Base-by-base conservation (phyloP, 2,329 filamentous ascomycete genomes). In the Apiospora rasikravindrae region DNA sequence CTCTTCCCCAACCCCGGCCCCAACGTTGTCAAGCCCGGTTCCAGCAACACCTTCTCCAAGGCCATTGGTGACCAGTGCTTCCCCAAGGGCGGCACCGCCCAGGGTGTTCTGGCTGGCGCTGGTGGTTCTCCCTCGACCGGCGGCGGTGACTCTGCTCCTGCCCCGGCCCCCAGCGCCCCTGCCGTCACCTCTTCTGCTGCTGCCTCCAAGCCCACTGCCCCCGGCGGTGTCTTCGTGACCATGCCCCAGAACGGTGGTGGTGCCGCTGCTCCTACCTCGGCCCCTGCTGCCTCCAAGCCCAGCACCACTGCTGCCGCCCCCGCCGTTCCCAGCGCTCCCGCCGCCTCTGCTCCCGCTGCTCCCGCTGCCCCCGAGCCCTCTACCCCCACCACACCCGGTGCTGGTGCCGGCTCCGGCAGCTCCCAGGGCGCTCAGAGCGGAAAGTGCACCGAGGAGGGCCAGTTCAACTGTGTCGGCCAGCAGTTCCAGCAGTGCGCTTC, bases 1-100 rank as follows among this genome's bases (percentile, higher is more conserved):
- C 79, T 83, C 40, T 94, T 90, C 83, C 92, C 92, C 1, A 82
- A 90, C 70, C 88, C 92, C 0, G 92, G 92, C 49, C 74, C 86
- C 4, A 86, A 85, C 19, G 82, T 92, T 51, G 81, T 87, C 33
- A 83, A 80, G n/a, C 78, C 77, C 16, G 69, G 81, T 69, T 26
- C 80, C 0, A 73, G 73, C 61, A 83, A 82, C 73, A 82, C 76
- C 11, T 76, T 83, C n/a, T 71, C 76, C 4, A 77, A 74, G 69
- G 71, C 77, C 72, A 70, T 73, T 70, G 70, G 74, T 73, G 71
- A 72, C 68, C 69, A 81, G 78, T 73, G 79, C 29, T 78, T 77
- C 47, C 80, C 79, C 13, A 75, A 77, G 71, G 79, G 78, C 40
- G 71, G 75, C 7, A 77, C 71, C 2, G 71, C 73, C 40, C 66